phyloP scores from a whole-genome alignment of 2,329 filamentous ascomycete genomes.

The Penicillium concentricum region DNA sequence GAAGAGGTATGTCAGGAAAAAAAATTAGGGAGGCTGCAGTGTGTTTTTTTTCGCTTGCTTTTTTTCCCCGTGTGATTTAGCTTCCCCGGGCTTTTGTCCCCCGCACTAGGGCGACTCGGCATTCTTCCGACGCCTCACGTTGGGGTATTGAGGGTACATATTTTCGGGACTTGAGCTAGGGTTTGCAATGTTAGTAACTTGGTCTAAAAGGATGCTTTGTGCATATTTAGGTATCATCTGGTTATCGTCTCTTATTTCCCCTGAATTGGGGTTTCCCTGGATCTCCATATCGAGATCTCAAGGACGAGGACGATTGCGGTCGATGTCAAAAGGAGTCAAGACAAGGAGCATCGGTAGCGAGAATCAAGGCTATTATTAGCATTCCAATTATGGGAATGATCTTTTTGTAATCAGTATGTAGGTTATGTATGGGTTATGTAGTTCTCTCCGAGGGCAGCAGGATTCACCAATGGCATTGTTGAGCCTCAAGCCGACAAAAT shows the following conservation, averaged over 20 bases:
- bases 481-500: background rate
- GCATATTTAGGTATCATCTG: background rate
- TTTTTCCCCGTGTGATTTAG: constrained; percentile 9
- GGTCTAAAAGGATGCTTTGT: no score
- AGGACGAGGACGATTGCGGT: no score
- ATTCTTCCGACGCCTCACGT: constrained; percentile 12
- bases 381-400: background rate
- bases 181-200: background rate
- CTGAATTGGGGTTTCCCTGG: constrained; percentile 4
- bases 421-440: no score
- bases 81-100: constrained; percentile 14
- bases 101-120: constrained; percentile 18
- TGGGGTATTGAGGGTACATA: background rate
- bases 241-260: background rate
- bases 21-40: background rate
- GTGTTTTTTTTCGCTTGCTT: constrained; percentile 7
- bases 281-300: background rate
- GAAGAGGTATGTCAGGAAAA: background rate
- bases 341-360: background rate
- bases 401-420: background rate
- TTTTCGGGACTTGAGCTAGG: background rate
- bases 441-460: background rate
- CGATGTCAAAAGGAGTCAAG: background rate
- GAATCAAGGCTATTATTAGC: background rate
- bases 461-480: no score